phyloP scores from a whole-genome alignment of 116 monocot species.

The Zostera marina region DNA sequence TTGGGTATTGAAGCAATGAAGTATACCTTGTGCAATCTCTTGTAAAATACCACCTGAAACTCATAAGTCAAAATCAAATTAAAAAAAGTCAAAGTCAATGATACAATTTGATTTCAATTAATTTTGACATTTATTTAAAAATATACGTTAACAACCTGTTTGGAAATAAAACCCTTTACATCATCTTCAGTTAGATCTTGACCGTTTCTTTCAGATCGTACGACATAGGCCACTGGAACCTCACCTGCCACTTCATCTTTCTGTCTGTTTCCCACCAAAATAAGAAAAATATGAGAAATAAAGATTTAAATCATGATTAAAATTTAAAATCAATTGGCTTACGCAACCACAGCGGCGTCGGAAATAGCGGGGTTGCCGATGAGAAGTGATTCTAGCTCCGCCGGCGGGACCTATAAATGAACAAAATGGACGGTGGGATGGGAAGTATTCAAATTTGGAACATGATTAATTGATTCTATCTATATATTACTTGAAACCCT shows the following conservation, averaged over 20 bases:
- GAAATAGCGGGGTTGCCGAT: slow-evolving; percentile 48
- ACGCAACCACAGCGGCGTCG: slow-evolving; percentile 89
- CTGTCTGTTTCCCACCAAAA: slow-evolving; percentile 21
- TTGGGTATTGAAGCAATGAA: slow-evolving; percentile 60
- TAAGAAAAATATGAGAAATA: not conserved
- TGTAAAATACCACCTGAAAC: slow-evolving; percentile 79
- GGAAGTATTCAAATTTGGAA: too few relatives aligned
- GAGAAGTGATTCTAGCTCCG: slow-evolving; percentile 70
- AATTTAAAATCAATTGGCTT: slow-evolving; percentile 13
- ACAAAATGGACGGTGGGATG: not conserved
- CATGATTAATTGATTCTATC: not conserved
- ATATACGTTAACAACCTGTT: slow-evolving; percentile 35
- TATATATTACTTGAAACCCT: slow-evolving; percentile 38
- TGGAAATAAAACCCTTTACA: slow-evolving; percentile 68
- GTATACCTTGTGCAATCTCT: slow-evolving; percentile 51
- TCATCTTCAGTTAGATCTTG: slow-evolving; percentile 42
- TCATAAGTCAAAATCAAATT: not conserved
- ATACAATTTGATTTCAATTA: not conserved
- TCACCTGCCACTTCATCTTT: slow-evolving; percentile 68
- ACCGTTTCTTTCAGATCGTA: slow-evolving; percentile 19
- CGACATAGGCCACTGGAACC: slow-evolving; percentile 81
- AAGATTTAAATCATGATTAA: not conserved
- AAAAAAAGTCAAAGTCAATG: not conserved
- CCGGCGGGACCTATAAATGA: slow-evolving; percentile 59
- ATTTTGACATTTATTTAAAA: not conserved